A percentile compares a stretch with the other conserved stretches of the same genome.
phyloP scores from a whole-genome alignment of 768 basidiomycete genomes.

The Ramaria sp. region DNA sequence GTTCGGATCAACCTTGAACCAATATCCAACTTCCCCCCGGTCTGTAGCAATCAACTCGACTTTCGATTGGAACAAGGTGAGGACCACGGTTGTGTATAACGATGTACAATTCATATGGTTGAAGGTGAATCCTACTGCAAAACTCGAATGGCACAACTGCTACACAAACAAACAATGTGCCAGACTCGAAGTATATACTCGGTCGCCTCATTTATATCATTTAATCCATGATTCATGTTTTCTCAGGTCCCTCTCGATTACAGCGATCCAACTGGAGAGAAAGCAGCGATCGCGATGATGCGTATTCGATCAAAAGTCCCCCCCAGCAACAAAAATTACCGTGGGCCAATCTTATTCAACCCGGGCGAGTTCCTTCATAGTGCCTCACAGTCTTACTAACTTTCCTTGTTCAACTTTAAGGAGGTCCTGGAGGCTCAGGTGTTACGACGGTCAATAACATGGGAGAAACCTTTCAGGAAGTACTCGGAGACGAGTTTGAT shows the following conservation, averaged over 20 bases:
- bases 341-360: slow-evolving; percentile 35
- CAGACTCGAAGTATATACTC: slow-evolving; percentile 18
- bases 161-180: slow-evolving; percentile 20
- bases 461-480: slow-evolving; percentile 18
- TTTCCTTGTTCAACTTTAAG: slow-evolving; percentile 10
- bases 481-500: slow-evolving; percentile 34
- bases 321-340: slow-evolving; percentile 22
- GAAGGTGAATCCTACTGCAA: slow-evolving; percentile 15
- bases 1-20: background rate
- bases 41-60: too few relatives aligned
- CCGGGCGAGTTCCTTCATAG: slow-evolving; percentile 15
- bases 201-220: background rate
- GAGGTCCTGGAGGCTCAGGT: slow-evolving; percentile 37
- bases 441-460: slow-evolving; percentile 18
- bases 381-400: background rate
- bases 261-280: slow-evolving; percentile 25
- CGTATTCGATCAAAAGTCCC: slow-evolving; percentile 26
- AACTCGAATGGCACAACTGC: slow-evolving; percentile 21
- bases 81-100: background rate
- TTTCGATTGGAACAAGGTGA: background rate
- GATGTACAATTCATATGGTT: background rate
- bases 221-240: background rate
- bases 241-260: slow-evolving; percentile 36
- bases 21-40: background rate
- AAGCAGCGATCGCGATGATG: slow-evolving; percentile 31